Conservation (phyloP, 768 basidiomycete species). For the Baorangia bicolor region DNA sequence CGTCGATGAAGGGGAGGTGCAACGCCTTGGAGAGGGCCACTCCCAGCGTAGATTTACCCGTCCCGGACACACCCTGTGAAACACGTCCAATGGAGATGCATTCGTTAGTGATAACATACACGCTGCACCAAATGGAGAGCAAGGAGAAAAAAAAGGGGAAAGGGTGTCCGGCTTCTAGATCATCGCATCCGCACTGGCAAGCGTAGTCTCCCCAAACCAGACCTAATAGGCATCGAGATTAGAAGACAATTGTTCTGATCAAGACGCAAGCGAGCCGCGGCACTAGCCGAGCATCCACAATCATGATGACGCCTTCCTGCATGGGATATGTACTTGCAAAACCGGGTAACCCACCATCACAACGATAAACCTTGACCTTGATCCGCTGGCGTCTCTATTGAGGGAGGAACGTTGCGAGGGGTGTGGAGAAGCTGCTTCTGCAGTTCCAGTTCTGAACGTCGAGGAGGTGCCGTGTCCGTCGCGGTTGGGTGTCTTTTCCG, state of each 20-base stretch:
- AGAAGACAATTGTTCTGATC: background rate
- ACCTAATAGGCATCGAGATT: background rate
- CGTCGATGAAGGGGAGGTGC: slow-evolving; percentile 80
- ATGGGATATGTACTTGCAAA: background rate
- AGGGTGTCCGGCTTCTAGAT: background rate
- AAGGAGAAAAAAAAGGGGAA: background rate
- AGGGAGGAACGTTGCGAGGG: background rate
- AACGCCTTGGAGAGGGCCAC: slow-evolving; percentile 57
- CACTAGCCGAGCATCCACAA: background rate
- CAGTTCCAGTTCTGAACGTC: background rate
- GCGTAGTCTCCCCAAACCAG: background rate
- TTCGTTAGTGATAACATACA: background rate
- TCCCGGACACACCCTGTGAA: slow-evolving; percentile 67
- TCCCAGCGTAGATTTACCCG: slow-evolving; percentile 74
- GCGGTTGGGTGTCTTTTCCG: background rate
- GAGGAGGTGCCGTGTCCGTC: background rate
- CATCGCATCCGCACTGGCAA: too few species aligned
- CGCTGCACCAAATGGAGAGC: background rate
- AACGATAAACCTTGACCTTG: slow-evolving; percentile 40
- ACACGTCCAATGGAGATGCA: too few species aligned
- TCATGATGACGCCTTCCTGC: background rate
- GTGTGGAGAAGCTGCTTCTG: background rate
- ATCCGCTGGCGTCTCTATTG: background rate
- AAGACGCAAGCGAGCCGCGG: background rate
- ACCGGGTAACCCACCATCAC: slow-evolving; percentile 45